A percentile compares a stretch with the other conserved stretches of the same genome.
Evolutionary conservation across 495 filamentous ascomycete species (phyloP).

Genomic region (Halenospora varia): DNA sequence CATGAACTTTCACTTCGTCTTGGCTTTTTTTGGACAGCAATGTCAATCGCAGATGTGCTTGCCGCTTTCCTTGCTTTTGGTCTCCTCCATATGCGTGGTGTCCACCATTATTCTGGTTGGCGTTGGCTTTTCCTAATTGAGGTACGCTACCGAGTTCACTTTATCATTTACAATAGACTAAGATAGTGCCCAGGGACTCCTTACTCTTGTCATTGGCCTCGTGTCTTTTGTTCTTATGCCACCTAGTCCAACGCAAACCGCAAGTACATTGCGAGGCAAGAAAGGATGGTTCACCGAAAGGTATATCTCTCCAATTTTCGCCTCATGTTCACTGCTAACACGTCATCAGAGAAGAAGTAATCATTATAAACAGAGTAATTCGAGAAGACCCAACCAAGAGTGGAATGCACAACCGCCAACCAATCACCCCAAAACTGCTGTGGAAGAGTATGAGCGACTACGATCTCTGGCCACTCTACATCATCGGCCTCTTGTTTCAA

Average conservation of each 20-base stretch:
- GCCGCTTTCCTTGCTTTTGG: slow-evolving; percentile 70
- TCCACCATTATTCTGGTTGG: slow-evolving; percentile 65
- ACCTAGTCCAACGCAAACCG: slow-evolving; percentile 67
- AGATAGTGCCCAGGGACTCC: slow-evolving; percentile 42
- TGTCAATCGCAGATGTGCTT: slow-evolving; percentile 60
- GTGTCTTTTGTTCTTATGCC: slow-evolving; percentile 68
- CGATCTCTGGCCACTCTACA: slow-evolving; percentile 70
- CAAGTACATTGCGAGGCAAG: slow-evolving; percentile 58
- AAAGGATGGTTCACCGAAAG: slow-evolving; percentile 69
- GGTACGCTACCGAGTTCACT: no score
- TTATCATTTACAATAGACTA: no score
- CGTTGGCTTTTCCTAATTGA: slow-evolving; percentile 63
- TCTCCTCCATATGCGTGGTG: slow-evolving; percentile 61
- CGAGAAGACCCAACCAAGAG: slow-evolving; percentile 71
- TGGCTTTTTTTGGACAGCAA: slow-evolving; percentile 71
- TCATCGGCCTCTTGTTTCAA: slow-evolving; percentile 54
- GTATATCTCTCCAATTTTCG: slow-evolving; percentile 21
- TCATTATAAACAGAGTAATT: slow-evolving; percentile 74
- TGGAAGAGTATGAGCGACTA: slow-evolving; percentile 60
- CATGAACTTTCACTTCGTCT: slow-evolving; percentile 65
- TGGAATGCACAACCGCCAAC: slow-evolving; percentile 56
- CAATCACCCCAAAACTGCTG: slow-evolving; percentile 55
- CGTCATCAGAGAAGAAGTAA: slow-evolving; percentile 52
- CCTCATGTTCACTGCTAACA: slow-evolving; percentile 31
- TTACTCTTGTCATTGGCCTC: slow-evolving; percentile 63